phyloP scores from a whole-genome alignment of 1,284 basidiomycete genomes.

The Rhodotorula sp. region DNA sequence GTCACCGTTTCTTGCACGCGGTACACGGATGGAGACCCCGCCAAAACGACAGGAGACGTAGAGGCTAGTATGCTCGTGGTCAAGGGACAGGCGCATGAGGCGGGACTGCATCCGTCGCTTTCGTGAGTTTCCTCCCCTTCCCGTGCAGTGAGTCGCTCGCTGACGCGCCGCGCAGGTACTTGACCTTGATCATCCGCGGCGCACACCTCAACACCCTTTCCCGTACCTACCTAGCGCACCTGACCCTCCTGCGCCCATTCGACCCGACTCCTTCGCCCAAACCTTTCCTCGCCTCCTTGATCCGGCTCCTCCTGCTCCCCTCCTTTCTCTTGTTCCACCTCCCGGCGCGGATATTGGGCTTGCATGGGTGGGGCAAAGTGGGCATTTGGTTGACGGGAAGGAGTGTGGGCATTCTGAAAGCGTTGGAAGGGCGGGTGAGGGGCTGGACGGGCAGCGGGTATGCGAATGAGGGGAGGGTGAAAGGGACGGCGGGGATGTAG shows the following conservation, averaged over 20 bases:
- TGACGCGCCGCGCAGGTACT: constrained; percentile 10
- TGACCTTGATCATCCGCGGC: constrained; percentile 22
- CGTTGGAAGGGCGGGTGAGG: constrained; percentile 3
- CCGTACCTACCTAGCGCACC: constrained; percentile 27
- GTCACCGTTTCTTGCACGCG: not conserved
- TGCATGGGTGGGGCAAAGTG: not conserved
- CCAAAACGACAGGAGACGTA: not conserved
- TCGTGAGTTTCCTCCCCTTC: not conserved
- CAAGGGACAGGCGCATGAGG: not conserved
- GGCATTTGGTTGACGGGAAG: not conserved
- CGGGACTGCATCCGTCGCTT: constrained; percentile 9
- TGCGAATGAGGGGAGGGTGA: constrained; percentile 9
- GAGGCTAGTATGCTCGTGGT: constrained; percentile 3
- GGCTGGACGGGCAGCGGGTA: constrained; percentile 19
- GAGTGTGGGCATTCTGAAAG: not conserved
- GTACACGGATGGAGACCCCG: constrained; percentile 19
- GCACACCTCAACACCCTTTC: constrained; percentile 30
- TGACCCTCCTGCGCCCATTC: constrained; percentile 25
- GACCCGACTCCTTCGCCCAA: constrained; percentile 4
- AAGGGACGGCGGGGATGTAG: too few species aligned
- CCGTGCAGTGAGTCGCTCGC: not conserved
- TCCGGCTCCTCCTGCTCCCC: constrained; percentile 15
- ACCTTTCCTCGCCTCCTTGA: not conserved
- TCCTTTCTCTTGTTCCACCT: constrained; percentile 19
- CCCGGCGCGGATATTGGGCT: not conserved